phyloP scores from a whole-genome alignment of 768 basidiomycete genomes.

The Cystofilobasidium bisporidii region DNA sequence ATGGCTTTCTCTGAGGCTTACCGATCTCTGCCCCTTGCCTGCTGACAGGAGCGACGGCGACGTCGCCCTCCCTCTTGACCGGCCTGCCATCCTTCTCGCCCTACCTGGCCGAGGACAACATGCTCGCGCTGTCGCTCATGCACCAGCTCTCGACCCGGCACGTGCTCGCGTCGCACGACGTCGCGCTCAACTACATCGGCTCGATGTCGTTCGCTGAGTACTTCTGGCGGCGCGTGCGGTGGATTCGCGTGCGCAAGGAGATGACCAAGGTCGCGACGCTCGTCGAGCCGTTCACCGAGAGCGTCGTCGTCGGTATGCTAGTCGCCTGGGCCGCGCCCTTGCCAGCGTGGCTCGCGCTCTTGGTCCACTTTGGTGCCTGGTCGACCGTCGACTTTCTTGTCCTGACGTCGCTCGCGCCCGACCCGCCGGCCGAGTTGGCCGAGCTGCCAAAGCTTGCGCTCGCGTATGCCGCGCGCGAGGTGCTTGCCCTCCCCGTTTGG shows the following conservation, averaged over 20 bases:
- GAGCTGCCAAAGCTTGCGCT: constrained; percentile 54
- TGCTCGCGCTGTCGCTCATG: constrained; percentile 87
- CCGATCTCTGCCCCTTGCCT: background rate
- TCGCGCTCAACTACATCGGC: constrained; percentile 79
- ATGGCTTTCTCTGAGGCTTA: background rate
- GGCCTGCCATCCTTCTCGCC: constrained; percentile 74
- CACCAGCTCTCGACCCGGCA: constrained; percentile 82
- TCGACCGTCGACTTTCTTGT: constrained; percentile 51
- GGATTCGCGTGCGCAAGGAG: constrained; percentile 92
- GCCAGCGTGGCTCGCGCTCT: constrained; percentile 44
- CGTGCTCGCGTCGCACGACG: constrained; percentile 70
- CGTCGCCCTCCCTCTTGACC: constrained; percentile 37
- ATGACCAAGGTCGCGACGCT: constrained; percentile 83
- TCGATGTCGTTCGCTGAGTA: constrained; percentile 78
- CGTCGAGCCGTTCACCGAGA: constrained; percentile 87
- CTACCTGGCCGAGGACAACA: constrained; percentile 95
- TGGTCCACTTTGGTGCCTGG: constrained; percentile 73
- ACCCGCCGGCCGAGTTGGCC: constrained; percentile 33
- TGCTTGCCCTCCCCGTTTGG: constrained; percentile 81
- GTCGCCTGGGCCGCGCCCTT: constrained; percentile 49
- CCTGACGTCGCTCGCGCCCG: constrained; percentile 50
- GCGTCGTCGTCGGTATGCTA: constrained; percentile 58
- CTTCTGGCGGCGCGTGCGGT: constrained; percentile 77
- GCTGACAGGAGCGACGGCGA: constrained; percentile 24
- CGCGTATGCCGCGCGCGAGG: constrained; percentile 72